These are phyloP conservation scores for Avena insularis DNA, from an alignment of 176 grass and related monocot genomes.

Conservation along the genomic window DNA sequence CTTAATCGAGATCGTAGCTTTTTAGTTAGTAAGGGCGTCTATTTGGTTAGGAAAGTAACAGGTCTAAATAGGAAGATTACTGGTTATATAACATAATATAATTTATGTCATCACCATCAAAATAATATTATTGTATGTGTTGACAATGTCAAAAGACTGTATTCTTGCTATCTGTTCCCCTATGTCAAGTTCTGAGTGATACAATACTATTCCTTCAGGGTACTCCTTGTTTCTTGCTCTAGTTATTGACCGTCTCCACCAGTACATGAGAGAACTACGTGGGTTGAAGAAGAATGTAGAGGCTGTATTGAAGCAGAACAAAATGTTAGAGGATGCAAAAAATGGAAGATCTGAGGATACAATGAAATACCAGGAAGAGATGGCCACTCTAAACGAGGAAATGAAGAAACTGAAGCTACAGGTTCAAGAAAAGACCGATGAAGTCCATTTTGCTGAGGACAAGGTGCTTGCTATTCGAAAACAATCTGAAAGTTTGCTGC, in stretches of 20 bases:
- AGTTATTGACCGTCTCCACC: slow-evolving; percentile 80
- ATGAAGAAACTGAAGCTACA: slow-evolving; percentile 71
- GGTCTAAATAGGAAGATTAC: not conserved
- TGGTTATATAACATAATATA: too few relatives aligned
- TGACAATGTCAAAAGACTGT: not conserved
- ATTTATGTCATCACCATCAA: too few relatives aligned
- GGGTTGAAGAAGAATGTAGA: slow-evolving; percentile 73
- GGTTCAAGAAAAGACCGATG: slow-evolving; percentile 61
- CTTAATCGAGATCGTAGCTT: not conserved
- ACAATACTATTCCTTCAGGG: slow-evolving; percentile 53
- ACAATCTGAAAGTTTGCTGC: slow-evolving; percentile 79
- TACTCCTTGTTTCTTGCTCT: slow-evolving; percentile 85
- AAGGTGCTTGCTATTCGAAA: slow-evolving; percentile 60
- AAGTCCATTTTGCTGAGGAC: slow-evolving; percentile 58
- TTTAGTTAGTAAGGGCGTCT: not conserved
- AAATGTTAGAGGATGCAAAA: slow-evolving; percentile 71
- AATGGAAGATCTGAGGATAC: slow-evolving; percentile 52
- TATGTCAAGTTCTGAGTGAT: slow-evolving; percentile 10
- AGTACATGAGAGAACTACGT: slow-evolving; percentile 81
- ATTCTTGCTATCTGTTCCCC: slow-evolving; percentile 4
- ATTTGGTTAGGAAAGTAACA: not conserved
- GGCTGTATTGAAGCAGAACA: slow-evolving; percentile 66
- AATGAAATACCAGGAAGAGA: slow-evolving; percentile 54
- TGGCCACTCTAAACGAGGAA: slow-evolving; percentile 61
- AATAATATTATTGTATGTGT: not conserved